Conservation (phyloP, 257 asterid species). For the Solanum peruvianum region DNA sequence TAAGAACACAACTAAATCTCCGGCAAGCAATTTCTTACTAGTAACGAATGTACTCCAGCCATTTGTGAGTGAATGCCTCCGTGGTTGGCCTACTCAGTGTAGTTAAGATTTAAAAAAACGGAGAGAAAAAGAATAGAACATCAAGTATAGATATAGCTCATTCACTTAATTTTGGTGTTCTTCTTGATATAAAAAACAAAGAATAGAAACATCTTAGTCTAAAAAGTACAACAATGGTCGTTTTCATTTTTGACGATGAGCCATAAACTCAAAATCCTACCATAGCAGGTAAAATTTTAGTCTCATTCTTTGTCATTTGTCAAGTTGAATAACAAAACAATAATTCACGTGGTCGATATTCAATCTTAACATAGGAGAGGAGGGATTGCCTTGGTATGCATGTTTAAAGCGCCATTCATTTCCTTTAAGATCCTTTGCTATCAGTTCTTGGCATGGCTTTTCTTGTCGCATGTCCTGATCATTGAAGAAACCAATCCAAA, state of each 20-base stretch:
- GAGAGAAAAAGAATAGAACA: background rate
- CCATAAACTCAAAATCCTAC: background rate
- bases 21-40: conserved; percentile 52
- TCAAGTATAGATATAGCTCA: background rate
- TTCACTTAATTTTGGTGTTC: background rate
- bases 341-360: background rate
- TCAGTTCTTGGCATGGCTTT: conserved; percentile 49
- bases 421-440: conserved; percentile 56
- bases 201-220: background rate
- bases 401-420: conserved; percentile 65
- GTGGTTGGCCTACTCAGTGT: conserved; percentile 49
- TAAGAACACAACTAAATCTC: conserved; percentile 61
- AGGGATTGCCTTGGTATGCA: conserved; percentile 43
- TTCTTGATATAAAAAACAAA: background rate
- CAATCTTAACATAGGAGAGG: background rate
- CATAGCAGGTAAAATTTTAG: background rate
- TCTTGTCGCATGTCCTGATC: conserved; percentile 49
- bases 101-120: background rate
- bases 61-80: conserved; percentile 66
- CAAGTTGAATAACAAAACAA: background rate
- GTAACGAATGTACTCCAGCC: conserved; percentile 76
- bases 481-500: background rate
- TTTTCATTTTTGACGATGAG: background rate
- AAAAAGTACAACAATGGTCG: background rate
- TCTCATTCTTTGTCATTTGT: background rate